Percentiles rank a stretch among this genome's conserved stretches.
Evolutionary conservation across 805 yeast species (phyloP).

Genomic region (Myxozyma lipomycoides): DNA sequence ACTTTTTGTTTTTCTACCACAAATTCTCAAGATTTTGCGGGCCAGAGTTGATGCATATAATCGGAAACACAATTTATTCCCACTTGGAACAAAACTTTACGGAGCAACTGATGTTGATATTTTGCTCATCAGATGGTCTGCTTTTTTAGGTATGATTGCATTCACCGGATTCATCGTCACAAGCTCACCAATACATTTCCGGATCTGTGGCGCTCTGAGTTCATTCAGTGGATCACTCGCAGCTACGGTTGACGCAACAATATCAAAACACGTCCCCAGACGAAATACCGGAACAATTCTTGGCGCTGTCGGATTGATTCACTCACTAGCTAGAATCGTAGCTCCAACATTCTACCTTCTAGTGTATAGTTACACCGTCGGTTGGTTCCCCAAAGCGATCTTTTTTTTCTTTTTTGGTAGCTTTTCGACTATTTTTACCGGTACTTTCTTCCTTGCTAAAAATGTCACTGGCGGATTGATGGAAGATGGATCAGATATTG

Average conservation of each 20-base stretch:
- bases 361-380: slow-evolving; percentile 10
- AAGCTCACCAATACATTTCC: slow-evolving; percentile 8
- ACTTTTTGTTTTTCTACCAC: slow-evolving; percentile 31
- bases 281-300: slow-evolving; percentile 17
- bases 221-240: slow-evolving; percentile 18
- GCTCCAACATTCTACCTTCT: slow-evolving; percentile 16
- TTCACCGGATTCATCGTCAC: slow-evolving; percentile 9
- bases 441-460: slow-evolving; percentile 6
- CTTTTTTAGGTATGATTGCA: slow-evolving; percentile 12
- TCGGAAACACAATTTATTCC: not conserved
- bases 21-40: slow-evolving; percentile 11
- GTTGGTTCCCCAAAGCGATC: slow-evolving; percentile 13
- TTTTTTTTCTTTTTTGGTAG: slow-evolving; percentile 4
- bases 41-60: slow-evolving; percentile 3
- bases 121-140: slow-evolving; percentile 9
- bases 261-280: slow-evolving; percentile 23
- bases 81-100: slow-evolving; percentile 3
- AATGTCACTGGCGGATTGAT: slow-evolving; percentile 17
- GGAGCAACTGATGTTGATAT: slow-evolving; percentile 17
- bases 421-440: not conserved
- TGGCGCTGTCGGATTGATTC: slow-evolving; percentile 21
- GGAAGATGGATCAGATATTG: slow-evolving; percentile 12
- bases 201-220: slow-evolving; percentile 12
- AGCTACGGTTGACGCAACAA: slow-evolving; percentile 12
- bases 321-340: slow-evolving; percentile 16